Percentiles rank a stretch among this genome's conserved stretches.
These are phyloP conservation scores for Lodderomyces orthopsilosis DNA, from an alignment of 1,139 yeast species.

Conservation along the genomic window DNA sequence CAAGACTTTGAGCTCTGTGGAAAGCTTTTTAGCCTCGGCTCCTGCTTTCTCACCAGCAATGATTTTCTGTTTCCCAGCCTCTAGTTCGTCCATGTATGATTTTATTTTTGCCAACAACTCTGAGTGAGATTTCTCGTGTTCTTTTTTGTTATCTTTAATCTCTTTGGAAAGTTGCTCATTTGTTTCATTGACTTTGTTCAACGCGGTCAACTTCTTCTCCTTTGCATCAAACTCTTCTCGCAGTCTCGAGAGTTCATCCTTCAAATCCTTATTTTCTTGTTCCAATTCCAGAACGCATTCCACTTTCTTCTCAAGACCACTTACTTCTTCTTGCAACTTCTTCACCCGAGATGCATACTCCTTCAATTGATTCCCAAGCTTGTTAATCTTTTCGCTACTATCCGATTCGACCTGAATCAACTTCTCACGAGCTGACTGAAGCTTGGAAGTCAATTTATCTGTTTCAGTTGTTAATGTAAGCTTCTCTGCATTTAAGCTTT, in stretches of 20 bases:
- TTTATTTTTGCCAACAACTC: neutral
- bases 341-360: neutral
- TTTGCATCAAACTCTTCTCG: neutral
- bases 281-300: neutral
- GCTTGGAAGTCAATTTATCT: conserved; percentile 2
- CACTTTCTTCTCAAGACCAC: neutral
- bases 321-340: neutral
- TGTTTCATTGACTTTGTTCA: neutral
- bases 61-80: neutral
- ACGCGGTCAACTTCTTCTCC: neutral
- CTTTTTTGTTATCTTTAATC: neutral
- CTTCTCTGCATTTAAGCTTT: neutral
- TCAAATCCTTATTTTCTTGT: neutral
- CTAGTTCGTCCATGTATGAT: neutral
- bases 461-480: neutral
- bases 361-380: neutral
- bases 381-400: neutral
- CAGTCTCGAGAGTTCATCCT: neutral
- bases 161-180: neutral
- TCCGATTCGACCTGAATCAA: conserved; percentile 1
- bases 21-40: neutral
- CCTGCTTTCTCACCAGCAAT: neutral
- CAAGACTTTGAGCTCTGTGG: neutral
- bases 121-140: neutral
- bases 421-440: conserved; percentile 4